A percentile compares a stretch with the other conserved stretches of the same genome.
These are phyloP conservation scores for Podochytrium sp. DNA, from an alignment of 192 early-diverging fungal genomes.

Conservation along the genomic window DNA sequence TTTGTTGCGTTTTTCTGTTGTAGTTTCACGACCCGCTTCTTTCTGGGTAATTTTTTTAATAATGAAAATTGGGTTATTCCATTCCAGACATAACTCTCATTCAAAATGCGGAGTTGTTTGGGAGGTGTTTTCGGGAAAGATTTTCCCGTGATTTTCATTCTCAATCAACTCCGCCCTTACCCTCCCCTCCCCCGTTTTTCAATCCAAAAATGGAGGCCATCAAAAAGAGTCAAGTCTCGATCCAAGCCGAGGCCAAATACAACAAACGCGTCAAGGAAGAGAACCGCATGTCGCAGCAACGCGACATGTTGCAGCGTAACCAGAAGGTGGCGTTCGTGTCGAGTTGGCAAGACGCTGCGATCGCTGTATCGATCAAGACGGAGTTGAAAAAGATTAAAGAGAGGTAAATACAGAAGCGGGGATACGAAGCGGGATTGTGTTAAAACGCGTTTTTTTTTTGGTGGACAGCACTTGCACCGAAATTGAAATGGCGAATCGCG, in stretches of 20 bases:
- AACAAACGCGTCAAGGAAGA: slow-evolving; percentile 25
- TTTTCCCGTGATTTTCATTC: too few relatives aligned
- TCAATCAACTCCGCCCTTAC: too few relatives aligned
- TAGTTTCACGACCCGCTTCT: too few relatives aligned
- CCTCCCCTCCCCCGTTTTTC: too few relatives aligned
- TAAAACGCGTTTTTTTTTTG: neutral
- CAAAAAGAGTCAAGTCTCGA: slow-evolving; percentile 13
- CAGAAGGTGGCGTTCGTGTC: slow-evolving; percentile 20
- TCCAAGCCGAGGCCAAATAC: slow-evolving; percentile 13
- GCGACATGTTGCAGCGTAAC: slow-evolving; percentile 19
- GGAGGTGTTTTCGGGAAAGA: too few relatives aligned
- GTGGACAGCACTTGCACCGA: slow-evolving; percentile 6
- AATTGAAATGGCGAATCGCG: slow-evolving; percentile 32
- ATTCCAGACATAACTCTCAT: too few relatives aligned
- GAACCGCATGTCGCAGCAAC: slow-evolving; percentile 15
- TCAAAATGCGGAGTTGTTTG: too few relatives aligned
- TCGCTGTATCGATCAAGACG: slow-evolving; percentile 26
- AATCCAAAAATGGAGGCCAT: neutral
- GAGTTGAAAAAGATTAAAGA: slow-evolving; percentile 35
- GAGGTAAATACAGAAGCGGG: neutral
- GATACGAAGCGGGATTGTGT: neutral
- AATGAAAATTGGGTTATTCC: too few relatives aligned
- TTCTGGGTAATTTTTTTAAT: too few relatives aligned
- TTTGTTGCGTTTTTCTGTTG: neutral
- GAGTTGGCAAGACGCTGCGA: slow-evolving; percentile 27